phyloP scores from a whole-genome alignment of 306 rosid genomes.

The Geum urbanum region DNA sequence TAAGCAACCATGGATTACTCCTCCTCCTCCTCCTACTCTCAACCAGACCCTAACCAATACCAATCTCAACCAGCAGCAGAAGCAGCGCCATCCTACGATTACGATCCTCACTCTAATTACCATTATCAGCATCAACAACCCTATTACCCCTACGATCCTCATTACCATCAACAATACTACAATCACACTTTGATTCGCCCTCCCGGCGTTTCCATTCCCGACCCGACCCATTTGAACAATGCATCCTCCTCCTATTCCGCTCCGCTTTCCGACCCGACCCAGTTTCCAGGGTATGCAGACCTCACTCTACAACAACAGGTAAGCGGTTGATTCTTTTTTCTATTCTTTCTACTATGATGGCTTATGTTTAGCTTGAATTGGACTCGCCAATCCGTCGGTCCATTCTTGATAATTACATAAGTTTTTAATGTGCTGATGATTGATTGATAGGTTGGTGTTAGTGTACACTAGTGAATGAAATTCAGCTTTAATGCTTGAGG shows the following conservation, averaged over 20 bases:
- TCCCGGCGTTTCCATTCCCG: conserved; percentile 38
- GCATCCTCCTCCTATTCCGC: background rate
- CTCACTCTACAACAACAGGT: no score
- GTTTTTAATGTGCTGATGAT: no score
- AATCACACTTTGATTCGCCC: conserved; percentile 35
- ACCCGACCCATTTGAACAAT: conserved; percentile 21
- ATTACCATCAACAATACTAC: conserved; percentile 17
- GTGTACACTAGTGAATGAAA: no score
- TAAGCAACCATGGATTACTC: conserved; percentile 25
- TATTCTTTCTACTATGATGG: no score
- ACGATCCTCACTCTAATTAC: conserved; percentile 17
- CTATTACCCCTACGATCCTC: conserved; percentile 18
- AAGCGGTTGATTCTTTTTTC: no score
- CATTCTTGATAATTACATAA: no score
- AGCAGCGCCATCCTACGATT: background rate
- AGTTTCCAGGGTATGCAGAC: conserved; percentile 8
- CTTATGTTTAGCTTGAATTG: no score
- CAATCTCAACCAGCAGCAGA: background rate
- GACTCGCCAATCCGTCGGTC: no score
- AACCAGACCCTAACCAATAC: conserved; percentile 22
- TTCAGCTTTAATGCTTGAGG: no score
- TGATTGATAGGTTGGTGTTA: no score
- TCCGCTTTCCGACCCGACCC: conserved; percentile 20
- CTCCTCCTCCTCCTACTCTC: conserved; percentile 11
- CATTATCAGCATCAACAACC: conserved; percentile 22